Evolutionary conservation across 2,329 filamentous ascomycete genomes (phyloP).

Genomic region (Monilinia aucupariae): DNA sequence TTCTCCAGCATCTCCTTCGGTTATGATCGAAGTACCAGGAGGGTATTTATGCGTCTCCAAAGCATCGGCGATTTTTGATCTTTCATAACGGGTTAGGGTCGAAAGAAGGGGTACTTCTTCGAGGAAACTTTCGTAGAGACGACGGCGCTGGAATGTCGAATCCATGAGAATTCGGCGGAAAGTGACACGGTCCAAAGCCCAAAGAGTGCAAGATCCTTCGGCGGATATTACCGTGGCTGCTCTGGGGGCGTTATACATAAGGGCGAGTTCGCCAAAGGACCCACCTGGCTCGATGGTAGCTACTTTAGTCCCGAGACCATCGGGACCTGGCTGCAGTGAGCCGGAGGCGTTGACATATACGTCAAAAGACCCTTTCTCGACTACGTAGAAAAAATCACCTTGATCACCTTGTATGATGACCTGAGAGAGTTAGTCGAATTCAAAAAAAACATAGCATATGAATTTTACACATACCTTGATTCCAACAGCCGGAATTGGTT

Average conservation of each 20-base stretch:
- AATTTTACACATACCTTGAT: slow-evolving; percentile 50
- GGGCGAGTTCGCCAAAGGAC: slow-evolving; percentile 90
- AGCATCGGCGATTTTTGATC: slow-evolving; percentile 95
- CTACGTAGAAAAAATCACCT: slow-evolving; percentile 96
- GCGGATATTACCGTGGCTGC: slow-evolving; percentile 88
- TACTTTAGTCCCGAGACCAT: slow-evolving; percentile 80
- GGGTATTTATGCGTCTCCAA: slow-evolving; percentile 85
- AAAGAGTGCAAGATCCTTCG: slow-evolving; percentile 72
- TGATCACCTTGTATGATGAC: slow-evolving; percentile 94
- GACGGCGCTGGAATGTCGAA: slow-evolving; percentile 88
- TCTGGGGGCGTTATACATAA: slow-evolving; percentile 98
- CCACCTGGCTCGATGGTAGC: slow-evolving; percentile 78
- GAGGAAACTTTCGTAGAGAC: slow-evolving; percentile 96
- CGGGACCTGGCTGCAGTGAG: slow-evolving; percentile 68
- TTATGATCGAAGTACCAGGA: slow-evolving; percentile 76
- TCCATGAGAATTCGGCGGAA: slow-evolving; percentile 99
- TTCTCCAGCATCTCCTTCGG: slow-evolving; percentile 84
- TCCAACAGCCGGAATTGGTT: slow-evolving; percentile 87
- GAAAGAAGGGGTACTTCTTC: slow-evolving; percentile 86
- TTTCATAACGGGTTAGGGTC: slow-evolving; percentile 82
- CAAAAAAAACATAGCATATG: neutral
- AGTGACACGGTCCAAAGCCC: slow-evolving; percentile 91
- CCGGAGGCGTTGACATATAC: slow-evolving; percentile 82
- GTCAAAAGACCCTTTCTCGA: slow-evolving; percentile 85
- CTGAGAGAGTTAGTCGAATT: slow-evolving; percentile 40